These are phyloP conservation scores for Apostasia shenzhenica DNA, from an alignment of 106 monocot genomes.

Conservation along the genomic window DNA sequence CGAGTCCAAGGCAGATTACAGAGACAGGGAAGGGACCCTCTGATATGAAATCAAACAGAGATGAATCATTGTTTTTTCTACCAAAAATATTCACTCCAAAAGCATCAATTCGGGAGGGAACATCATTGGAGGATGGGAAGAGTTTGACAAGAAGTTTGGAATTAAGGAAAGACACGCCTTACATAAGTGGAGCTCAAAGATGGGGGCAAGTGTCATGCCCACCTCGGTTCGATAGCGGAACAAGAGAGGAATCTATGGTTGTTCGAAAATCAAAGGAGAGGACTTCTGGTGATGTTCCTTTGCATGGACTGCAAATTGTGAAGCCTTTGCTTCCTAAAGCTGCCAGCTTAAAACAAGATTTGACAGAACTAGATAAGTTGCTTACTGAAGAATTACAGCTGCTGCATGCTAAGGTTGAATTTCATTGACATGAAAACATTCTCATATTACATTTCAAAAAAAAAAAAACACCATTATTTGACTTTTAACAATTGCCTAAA, in stretches of 20 bases:
- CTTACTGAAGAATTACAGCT: constrained; percentile 28
- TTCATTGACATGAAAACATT: background rate
- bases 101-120: constrained; percentile 17
- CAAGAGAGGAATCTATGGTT: constrained; percentile 9
- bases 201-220: constrained; percentile 89
- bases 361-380: constrained; percentile 26
- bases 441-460: no score
- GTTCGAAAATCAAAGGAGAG: constrained; percentile 11
- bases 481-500: background rate
- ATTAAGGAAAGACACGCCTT: no score
- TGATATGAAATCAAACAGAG: constrained; percentile 18
- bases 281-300: constrained; percentile 1
- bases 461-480: no score
- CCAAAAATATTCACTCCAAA: constrained; percentile 37
- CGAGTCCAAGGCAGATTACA: constrained; percentile 22
- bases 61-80: constrained; percentile 15
- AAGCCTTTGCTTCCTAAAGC: constrained; percentile 10
- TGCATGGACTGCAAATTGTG: constrained; percentile 1
- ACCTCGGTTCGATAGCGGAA: constrained; percentile 20
- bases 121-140: constrained; percentile 14
- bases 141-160: constrained; percentile 5
- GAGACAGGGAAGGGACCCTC: constrained; percentile 15
- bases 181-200: constrained; percentile 18
- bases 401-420: constrained; percentile 27
- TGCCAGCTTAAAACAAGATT: constrained; percentile 19